phyloP scores from a whole-genome alignment of 2,329 filamentous ascomycete species.

The Sporothrix variecibatus region DNA sequence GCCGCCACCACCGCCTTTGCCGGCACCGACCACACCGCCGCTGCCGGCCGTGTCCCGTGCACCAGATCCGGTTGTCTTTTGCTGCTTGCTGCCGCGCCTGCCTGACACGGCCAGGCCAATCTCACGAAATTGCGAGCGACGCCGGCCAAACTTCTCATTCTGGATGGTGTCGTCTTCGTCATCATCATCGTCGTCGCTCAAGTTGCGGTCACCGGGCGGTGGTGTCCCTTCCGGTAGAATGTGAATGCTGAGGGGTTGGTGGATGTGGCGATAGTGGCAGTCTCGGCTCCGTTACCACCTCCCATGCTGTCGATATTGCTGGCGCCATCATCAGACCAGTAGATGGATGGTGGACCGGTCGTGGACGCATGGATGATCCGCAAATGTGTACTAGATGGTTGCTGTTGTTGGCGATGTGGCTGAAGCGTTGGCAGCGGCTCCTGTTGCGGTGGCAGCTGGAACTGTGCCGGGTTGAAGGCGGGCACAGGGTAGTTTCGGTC shows the following conservation, averaged over 20 bases:
- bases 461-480: not conserved
- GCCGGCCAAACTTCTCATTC: not conserved
- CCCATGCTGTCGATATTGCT: slow-evolving; percentile 14
- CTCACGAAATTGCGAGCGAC: slow-evolving; percentile 6
- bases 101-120: slow-evolving; percentile 1
- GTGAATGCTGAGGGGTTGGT: slow-evolving; percentile 40
- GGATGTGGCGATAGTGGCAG: slow-evolving; percentile 26
- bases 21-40: not conserved
- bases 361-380: slow-evolving; percentile 23
- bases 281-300: slow-evolving; percentile 21
- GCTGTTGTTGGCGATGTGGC: not conserved
- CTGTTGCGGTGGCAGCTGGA: slow-evolving; percentile 4
- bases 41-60: not conserved
- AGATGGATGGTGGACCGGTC: slow-evolving; percentile 33
- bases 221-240: slow-evolving; percentile 47
- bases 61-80: not conserved
- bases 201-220: slow-evolving; percentile 35
- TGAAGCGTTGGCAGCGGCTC: not conserved
- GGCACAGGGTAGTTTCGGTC: slow-evolving; percentile 24
- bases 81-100: slow-evolving; percentile 17
- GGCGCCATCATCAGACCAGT: slow-evolving; percentile 36
- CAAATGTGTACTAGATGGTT: not conserved
- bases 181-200: slow-evolving; percentile 21
- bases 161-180: slow-evolving; percentile 5
- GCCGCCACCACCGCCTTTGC: not conserved